Base-by-base conservation (phyloP, 176 grass and related monocot species). In the Coix lacrymajobi region DNA sequence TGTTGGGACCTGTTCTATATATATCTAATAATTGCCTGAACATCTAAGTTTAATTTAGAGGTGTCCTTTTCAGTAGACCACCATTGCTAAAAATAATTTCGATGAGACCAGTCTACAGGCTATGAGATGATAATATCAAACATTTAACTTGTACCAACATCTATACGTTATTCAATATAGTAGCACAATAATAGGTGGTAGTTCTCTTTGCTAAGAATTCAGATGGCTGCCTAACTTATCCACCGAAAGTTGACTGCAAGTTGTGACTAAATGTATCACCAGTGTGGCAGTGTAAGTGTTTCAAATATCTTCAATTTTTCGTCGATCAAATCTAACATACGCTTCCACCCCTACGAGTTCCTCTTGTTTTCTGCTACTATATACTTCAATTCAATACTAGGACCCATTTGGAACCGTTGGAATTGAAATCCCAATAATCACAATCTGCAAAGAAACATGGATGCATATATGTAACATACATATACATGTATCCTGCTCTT, bases 41-140 rank as follows among this genome's bases (percentile, higher is more conserved):
- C 63, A 28, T 20, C 1, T 45, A 52, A 9, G 48, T 77, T 68
- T 69, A 52, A 24, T 63, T 70, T 24, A 46, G 52, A 67, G 20
- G 11, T 8, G 46, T 85, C 82, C 26, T 85, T 71, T 77, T 85
- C 78, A 24, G 33, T 17, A n/a, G 62, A 17, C 51, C 77, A 63
- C 64, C 16, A 38, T 63, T 11, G 32, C 82, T 76, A 25, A 12
- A 77, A 62, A 38, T 56, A 62, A 43, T 4, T 20, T 11, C 32
- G 20, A 6, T 36, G 32, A 52, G 62, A 76, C 63, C 82, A 33
- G 24, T 85, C 71, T 76, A 52, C 26, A 25, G 11, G 70, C 51
- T 76, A 58, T 11, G 9, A 11, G 54, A 58, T 25, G 54, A 25
- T 25, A 3, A 57, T 25, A 57, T 25, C 20, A 54, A 54, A 15